These are phyloP conservation scores for Hericium coralloides DNA, from an alignment of 768 basidiomycete species.

Conservation along the genomic window DNA sequence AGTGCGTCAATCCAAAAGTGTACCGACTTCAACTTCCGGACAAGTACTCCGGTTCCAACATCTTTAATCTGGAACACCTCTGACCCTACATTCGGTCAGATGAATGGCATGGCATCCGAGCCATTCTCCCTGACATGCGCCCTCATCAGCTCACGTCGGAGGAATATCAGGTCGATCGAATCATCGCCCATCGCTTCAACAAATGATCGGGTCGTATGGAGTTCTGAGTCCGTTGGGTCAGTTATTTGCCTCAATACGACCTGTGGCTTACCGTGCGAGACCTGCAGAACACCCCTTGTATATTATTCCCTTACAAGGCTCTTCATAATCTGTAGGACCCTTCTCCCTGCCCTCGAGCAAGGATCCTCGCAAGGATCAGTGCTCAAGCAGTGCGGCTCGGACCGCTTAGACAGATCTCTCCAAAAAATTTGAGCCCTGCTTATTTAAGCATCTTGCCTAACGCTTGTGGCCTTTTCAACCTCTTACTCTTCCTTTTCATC, in stretches of 20 bases:
- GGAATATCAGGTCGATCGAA: constrained; percentile 4
- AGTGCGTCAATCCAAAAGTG: constrained; percentile 15
- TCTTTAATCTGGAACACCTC: constrained; percentile 20
- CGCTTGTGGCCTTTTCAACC: no score
- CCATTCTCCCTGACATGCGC: neutral
- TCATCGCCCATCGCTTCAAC: neutral
- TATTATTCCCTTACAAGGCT: neutral
- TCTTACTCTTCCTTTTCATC: no score
- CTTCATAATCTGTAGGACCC: no score
- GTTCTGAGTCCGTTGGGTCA: constrained; percentile 11
- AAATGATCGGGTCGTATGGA: neutral
- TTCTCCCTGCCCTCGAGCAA: no score
- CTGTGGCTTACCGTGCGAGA: constrained; percentile 4
- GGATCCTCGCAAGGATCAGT: no score
- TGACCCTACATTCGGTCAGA: constrained; percentile 15
- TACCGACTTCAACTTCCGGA: constrained; percentile 15
- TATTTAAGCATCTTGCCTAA: no score
- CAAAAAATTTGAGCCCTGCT: no score
- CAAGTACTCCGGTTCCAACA: constrained; percentile 14
- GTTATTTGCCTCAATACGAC: constrained; percentile 8
- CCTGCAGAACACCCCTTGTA: neutral
- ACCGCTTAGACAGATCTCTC: no score
- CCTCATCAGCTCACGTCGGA: neutral
- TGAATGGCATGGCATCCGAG: constrained; percentile 4
- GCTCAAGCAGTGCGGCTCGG: no score